Evolutionary conservation across 2,329 filamentous ascomycete species (phyloP).

Genomic region (Fusarium sp.): DNA sequence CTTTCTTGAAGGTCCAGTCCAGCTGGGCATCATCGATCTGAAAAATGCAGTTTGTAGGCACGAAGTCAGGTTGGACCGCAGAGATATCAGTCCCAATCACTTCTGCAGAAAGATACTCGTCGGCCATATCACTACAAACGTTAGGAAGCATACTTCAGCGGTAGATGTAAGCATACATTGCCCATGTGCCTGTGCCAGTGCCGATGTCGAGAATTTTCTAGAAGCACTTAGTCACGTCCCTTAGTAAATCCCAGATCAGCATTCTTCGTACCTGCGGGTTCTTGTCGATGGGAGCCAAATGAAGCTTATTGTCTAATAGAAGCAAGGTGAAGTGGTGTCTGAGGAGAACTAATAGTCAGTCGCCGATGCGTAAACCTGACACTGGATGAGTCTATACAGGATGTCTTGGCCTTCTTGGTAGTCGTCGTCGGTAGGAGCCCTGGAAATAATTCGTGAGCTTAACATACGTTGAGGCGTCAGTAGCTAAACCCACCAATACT

Average conservation of each 20-base stretch:
- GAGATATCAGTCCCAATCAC: slow-evolving; percentile 57
- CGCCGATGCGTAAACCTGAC: background rate
- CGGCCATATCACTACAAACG: slow-evolving; percentile 49
- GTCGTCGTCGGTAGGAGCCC: slow-evolving; percentile 40
- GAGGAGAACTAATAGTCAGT: background rate
- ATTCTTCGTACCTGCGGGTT: slow-evolving; percentile 17
- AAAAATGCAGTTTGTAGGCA: slow-evolving; percentile 52
- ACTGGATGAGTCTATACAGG: background rate
- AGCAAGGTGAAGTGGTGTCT: slow-evolving; percentile 40
- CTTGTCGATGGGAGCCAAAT: slow-evolving; percentile 49
- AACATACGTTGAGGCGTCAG: background rate
- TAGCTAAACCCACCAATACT: slow-evolving; percentile 45
- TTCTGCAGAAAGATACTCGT: slow-evolving; percentile 49
- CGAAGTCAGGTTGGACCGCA: slow-evolving; percentile 53
- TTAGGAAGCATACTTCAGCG: background rate
- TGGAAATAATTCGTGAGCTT: background rate
- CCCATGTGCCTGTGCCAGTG: slow-evolving; percentile 72
- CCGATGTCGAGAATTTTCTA: slow-evolving; percentile 64
- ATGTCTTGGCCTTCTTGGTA: slow-evolving; percentile 35
- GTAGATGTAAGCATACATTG: slow-evolving; percentile 46
- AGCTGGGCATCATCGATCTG: slow-evolving; percentile 55
- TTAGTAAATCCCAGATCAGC: background rate
- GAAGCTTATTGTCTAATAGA: slow-evolving; percentile 55
- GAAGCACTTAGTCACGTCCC: background rate
- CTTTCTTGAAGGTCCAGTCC: slow-evolving; percentile 61